These are phyloP conservation scores for Xylaria sp. DNA, from an alignment of 2,329 filamentous ascomycete species.

Conservation along the genomic window DNA sequence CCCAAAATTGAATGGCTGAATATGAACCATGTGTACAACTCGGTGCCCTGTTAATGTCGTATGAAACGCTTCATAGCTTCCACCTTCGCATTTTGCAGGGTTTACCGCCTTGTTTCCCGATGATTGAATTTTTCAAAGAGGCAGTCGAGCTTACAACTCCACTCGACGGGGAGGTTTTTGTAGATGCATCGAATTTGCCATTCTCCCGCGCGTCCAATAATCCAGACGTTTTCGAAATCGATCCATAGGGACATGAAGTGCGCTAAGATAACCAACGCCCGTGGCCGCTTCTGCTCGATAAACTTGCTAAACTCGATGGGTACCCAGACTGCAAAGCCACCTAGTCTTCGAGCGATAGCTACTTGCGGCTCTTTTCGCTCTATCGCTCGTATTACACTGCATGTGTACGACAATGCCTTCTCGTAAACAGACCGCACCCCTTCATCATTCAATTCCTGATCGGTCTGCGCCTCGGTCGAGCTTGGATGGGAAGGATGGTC, in stretches of 20 bases:
- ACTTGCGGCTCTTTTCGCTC: slow-evolving; percentile 47
- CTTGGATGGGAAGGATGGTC: slow-evolving; percentile 47
- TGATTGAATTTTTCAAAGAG: slow-evolving; percentile 48
- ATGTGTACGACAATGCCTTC: slow-evolving; percentile 51
- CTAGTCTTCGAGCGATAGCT: slow-evolving; percentile 51
- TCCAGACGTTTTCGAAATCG: slow-evolving; percentile 51
- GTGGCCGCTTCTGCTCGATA: slow-evolving; percentile 51
- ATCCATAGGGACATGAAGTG: slow-evolving; percentile 55
- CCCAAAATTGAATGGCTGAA: background rate
- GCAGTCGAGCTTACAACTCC: slow-evolving; percentile 51
- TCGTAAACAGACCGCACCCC: slow-evolving; percentile 47
- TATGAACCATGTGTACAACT: background rate
- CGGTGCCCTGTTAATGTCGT: background rate
- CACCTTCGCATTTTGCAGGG: background rate
- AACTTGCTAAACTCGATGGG: slow-evolving; percentile 51
- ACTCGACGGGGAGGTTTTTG: slow-evolving; percentile 50
- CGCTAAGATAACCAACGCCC: slow-evolving; percentile 53
- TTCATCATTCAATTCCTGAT: slow-evolving; percentile 49
- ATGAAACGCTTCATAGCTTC: background rate
- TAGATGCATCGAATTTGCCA: slow-evolving; percentile 53
- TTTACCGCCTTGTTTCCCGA: slow-evolving; percentile 27
- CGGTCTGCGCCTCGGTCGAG: slow-evolving; percentile 42
- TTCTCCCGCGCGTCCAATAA: slow-evolving; percentile 52
- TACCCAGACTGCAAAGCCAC: slow-evolving; percentile 52
- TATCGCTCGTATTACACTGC: slow-evolving; percentile 48